These are phyloP conservation scores for Colletotrichum cordylinicola DNA, from an alignment of 2,329 filamentous ascomycete species.

Conservation along the genomic window DNA sequence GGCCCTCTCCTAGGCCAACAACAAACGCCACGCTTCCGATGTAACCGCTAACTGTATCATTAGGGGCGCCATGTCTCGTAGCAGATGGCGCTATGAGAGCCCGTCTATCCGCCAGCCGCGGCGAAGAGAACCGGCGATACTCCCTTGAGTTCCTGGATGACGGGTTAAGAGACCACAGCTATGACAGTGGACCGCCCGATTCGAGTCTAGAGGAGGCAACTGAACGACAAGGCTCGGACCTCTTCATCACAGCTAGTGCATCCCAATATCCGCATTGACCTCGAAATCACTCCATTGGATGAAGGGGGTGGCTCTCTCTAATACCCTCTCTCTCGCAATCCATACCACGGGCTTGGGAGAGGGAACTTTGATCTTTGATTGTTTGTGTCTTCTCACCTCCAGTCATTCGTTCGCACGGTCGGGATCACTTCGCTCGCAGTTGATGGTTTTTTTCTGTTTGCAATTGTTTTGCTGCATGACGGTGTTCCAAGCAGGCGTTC, in stretches of 20 bases:
- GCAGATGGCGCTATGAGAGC: not conserved
- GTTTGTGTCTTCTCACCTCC: not conserved
- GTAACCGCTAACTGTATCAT: slow-evolving; percentile 12
- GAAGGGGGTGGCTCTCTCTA: not conserved
- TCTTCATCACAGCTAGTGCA: slow-evolving; percentile 17
- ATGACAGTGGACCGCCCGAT: not conserved
- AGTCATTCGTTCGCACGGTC: slow-evolving; percentile 3
- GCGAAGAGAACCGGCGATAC: not conserved
- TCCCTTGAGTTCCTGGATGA: not conserved
- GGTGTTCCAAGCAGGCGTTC: not conserved
- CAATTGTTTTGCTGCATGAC: not conserved
- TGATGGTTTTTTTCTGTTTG: not conserved
- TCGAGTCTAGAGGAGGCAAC: not conserved
- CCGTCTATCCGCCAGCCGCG: not conserved
- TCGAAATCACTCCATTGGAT: not conserved
- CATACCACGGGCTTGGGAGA: not conserved
- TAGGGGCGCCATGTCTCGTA: slow-evolving; percentile 6
- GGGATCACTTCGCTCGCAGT: not conserved
- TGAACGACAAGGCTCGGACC: slow-evolving; percentile 16
- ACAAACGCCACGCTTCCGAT: not conserved
- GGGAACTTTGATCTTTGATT: not conserved
- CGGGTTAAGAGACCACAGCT: not conserved
- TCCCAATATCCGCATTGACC: slow-evolving; percentile 21
- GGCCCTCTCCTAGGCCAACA: not conserved
- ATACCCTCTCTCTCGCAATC: slow-evolving; percentile 14